These are phyloP conservation scores for Rhazya stricta DNA, from an alignment of 257 asterid species.

Conservation along the genomic window DNA sequence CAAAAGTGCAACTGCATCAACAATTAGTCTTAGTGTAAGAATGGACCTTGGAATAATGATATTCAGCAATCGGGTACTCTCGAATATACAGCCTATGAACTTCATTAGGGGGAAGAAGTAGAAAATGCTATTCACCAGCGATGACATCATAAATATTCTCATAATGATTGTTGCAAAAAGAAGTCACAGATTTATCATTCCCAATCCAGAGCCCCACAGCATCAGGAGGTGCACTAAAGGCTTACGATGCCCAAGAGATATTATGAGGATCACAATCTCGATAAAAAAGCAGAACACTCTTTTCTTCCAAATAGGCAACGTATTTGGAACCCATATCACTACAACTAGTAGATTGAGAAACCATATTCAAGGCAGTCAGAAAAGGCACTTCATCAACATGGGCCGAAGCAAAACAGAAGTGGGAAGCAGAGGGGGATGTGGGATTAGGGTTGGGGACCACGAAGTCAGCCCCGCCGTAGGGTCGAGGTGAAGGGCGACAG, in stretches of 20 bases:
- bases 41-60: constrained; percentile 48
- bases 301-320: constrained; percentile 74
- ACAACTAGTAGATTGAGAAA: constrained; percentile 28
- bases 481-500: constrained; percentile 79
- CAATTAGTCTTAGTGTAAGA: neutral
- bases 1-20: neutral
- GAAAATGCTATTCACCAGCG: constrained; percentile 68
- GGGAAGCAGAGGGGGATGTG: constrained; percentile 31
- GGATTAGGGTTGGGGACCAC: constrained; percentile 40
- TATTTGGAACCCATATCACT: neutral
- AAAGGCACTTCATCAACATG: constrained; percentile 49
- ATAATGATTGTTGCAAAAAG: constrained; percentile 74
- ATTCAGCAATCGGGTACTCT: constrained; percentile 57
- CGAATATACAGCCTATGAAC: constrained; percentile 86
- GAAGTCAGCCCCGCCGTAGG: constrained; percentile 78
- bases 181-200: constrained; percentile 53
- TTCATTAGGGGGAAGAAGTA: constrained; percentile 74
- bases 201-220: constrained; percentile 91
- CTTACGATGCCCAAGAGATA: constrained; percentile 65
- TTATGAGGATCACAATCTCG: constrained; percentile 55
- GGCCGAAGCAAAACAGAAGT: constrained; percentile 67
- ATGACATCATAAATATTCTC: constrained; percentile 85
- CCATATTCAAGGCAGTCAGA: constrained; percentile 43
- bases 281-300: constrained; percentile 51
- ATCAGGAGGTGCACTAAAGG: constrained; percentile 67